Evolutionary conservation across 805 yeast genomes (phyloP).

Genomic region (Candida namnaoensis): DNA sequence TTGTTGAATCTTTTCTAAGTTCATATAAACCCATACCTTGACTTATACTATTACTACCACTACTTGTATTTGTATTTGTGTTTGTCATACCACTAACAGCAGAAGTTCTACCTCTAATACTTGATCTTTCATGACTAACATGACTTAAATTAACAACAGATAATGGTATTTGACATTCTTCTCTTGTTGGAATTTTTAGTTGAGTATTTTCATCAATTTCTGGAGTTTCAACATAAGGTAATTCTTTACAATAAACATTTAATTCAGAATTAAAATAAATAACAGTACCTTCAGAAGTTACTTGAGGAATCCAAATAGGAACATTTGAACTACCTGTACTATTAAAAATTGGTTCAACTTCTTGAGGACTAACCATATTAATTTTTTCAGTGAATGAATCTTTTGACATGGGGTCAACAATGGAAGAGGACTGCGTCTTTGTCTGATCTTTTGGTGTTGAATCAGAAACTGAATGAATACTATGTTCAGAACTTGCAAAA

Average conservation of each 20-base stretch:
- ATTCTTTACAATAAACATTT: slow-evolving; percentile 46
- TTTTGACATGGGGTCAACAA: slow-evolving; percentile 10
- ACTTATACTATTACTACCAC: too few species aligned
- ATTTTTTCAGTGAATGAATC: slow-evolving; percentile 6
- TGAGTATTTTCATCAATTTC: slow-evolving; percentile 23
- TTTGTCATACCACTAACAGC: slow-evolving; percentile 6
- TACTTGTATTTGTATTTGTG: slow-evolving; percentile 2
- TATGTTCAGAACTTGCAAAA: slow-evolving; percentile 28
- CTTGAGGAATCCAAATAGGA: slow-evolving; percentile 55
- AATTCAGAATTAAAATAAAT: slow-evolving; percentile 54
- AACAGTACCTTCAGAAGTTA: slow-evolving; percentile 45
- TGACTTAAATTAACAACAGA: slow-evolving; percentile 16
- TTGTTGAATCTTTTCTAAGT: slow-evolving; percentile 2
- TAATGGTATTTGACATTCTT: slow-evolving; percentile 9
- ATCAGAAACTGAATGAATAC: slow-evolving; percentile 20
- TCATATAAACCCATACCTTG: neutral
- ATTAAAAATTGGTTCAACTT: slow-evolving; percentile 26
- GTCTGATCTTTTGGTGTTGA: slow-evolving; percentile 2
- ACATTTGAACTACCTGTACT: slow-evolving; percentile 23
- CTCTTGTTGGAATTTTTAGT: slow-evolving; percentile 18
- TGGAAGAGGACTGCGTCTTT: slow-evolving; percentile 3
- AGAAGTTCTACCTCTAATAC: slow-evolving; percentile 10
- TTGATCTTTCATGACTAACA: slow-evolving; percentile 17
- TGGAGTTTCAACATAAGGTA: slow-evolving; percentile 41
- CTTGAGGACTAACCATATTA: slow-evolving; percentile 24